phyloP scores from a whole-genome alignment of 2,329 filamentous ascomycete species.

The Ceratocystiopsis minuta region DNA sequence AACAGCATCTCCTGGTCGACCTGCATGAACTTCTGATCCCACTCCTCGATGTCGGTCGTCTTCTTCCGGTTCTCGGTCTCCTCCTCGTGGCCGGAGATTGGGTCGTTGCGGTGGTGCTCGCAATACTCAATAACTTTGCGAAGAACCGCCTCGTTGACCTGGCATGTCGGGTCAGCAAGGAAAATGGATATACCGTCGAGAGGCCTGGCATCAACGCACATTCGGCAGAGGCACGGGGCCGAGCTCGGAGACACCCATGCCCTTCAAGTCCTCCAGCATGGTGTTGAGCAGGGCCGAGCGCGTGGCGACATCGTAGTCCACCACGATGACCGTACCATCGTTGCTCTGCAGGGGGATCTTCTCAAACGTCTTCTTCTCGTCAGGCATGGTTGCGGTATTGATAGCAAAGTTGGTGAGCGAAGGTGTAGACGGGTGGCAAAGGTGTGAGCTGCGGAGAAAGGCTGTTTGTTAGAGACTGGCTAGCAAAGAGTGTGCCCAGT shows the following conservation, averaged over 20 bases:
- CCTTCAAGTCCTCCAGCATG: conserved; percentile 82
- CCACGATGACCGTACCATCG: conserved; percentile 27
- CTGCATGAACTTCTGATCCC: conserved; percentile 99
- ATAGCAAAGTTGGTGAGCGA: too few species aligned
- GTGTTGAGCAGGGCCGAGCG: conserved; percentile 95
- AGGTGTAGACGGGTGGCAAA: too few species aligned
- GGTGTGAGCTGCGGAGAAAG: too few species aligned
- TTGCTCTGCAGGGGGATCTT: conserved; percentile 35
- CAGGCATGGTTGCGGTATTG: conserved; percentile 13
- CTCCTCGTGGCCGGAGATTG: conserved; percentile 64
- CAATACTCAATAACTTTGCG: conserved; percentile 98
- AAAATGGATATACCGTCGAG: neutral
- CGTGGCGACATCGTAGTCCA: conserved; percentile 69
- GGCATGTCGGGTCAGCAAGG: neutral
- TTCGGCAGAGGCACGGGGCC: conserved; percentile 78
- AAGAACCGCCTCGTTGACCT: conserved; percentile 85
- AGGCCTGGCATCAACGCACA: conserved; percentile 23
- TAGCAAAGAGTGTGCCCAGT: too few species aligned
- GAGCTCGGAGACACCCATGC: conserved; percentile 8
- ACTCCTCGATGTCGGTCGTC: conserved; percentile 97
- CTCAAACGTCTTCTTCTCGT: conserved; percentile 12
- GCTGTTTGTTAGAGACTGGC: too few species aligned
- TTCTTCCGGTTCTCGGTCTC: conserved; percentile 92
- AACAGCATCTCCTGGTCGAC: conserved; percentile 99
- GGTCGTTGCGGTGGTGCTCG: conserved; percentile 81